Conservation (phyloP, 768 basidiomycete genomes). For the Lentinus brumalis region DNA sequence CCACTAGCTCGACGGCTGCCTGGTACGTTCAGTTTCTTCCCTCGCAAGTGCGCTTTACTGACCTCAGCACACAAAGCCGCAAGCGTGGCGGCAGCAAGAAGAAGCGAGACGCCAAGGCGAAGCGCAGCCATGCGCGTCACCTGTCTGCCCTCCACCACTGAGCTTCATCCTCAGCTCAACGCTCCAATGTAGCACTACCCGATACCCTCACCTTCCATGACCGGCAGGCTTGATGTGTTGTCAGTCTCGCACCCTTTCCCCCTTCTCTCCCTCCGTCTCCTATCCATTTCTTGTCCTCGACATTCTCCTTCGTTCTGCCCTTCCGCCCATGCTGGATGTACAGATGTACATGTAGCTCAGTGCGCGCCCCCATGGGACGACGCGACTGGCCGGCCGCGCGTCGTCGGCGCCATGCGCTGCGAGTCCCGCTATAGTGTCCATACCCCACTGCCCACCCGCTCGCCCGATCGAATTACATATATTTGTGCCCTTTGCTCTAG, state of each 20-base stretch:
- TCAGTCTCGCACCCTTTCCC: neutral
- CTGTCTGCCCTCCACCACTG: slow-evolving; percentile 9
- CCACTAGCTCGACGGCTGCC: neutral
- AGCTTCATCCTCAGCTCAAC: neutral
- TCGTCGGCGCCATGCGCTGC: slow-evolving; percentile 8
- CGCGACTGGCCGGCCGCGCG: slow-evolving; percentile 2
- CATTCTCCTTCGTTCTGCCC: neutral
- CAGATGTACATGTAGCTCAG: slow-evolving; percentile 3
- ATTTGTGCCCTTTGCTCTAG: too few species aligned
- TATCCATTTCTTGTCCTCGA: too few species aligned
- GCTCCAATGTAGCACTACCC: neutral
- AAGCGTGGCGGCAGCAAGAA: neutral
- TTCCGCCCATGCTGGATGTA: slow-evolving; percentile 8
- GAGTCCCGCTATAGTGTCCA: neutral
- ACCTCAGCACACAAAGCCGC: neutral
- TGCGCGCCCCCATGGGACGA: slow-evolving; percentile 13
- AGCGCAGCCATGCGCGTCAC: slow-evolving; percentile 18
- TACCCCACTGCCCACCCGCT: too few species aligned
- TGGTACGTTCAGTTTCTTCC: too few species aligned
- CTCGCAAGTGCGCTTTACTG: neutral
- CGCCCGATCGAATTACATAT: too few species aligned
- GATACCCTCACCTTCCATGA: slow-evolving; percentile 8
- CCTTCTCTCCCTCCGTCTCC: neutral
- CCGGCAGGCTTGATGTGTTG: slow-evolving; percentile 13
- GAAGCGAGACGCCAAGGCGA: slow-evolving; percentile 1